Base-by-base conservation (phyloP, 2,329 filamentous ascomycete species). In the Myriangium duriaei region DNA sequence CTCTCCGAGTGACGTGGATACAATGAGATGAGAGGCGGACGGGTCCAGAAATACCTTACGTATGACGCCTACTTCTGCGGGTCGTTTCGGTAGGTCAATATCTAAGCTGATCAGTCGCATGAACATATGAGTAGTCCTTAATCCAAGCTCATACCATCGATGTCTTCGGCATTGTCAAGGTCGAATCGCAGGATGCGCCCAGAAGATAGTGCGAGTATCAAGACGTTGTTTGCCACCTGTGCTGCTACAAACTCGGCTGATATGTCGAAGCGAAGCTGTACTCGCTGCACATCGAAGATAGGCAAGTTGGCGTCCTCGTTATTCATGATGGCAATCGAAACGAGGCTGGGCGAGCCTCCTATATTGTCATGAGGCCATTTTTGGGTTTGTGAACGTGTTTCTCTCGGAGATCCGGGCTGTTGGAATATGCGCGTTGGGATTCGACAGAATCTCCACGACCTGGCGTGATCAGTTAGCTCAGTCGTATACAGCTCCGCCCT, bases 1-100 rank as follows among this genome's bases (percentile, higher is more conserved):
- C 60, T 98, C 91, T 56, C 86, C 86, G 29, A 86, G 74, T 4
- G 85, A 81, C 3, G 91, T 98, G 56, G 81, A 86, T 49, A 98
- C 77, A 47, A 98, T 74, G 17, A 98, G 69, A 63, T 98, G 91
- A 4, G 86, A 95, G 17, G 91, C 91, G 9, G 88, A 94, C 17
- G 91, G 88, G 55, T 98, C 91, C 54, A 98, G 81, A 64, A 98
- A 98, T 74, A 98, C 85, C 65, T 82, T 84, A 49, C 82, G 79
- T 54, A 98, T 96, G 37, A 94, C 74, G 48, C 91, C 91, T 42
- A 91, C 74, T 58, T 98, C 88, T 26, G 84, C 80, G 11, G 84
- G 76, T 53, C 88, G 91, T 65, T 92, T 94, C 26, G 91, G 91
- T 5, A 98, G 75, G 59, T 98, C 91, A 58, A 98, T 94, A 61